Conservation (phyloP, 1,284 basidiomycete genomes). For the Fomitopsis betulina region DNA sequence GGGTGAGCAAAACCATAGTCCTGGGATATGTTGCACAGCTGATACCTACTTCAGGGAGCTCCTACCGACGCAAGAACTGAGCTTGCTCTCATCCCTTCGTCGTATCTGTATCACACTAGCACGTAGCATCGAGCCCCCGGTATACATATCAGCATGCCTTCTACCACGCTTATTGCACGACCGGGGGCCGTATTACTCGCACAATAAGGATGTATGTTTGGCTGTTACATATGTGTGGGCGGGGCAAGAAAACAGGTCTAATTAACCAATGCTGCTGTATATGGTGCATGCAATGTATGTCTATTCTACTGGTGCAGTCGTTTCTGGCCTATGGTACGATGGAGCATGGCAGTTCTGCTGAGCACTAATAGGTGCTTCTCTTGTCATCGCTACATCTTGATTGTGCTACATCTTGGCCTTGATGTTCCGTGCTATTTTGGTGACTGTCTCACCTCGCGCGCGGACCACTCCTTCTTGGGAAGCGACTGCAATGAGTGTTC, state of each 20-base stretch:
- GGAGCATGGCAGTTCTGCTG: no score
- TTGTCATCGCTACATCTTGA: not conserved
- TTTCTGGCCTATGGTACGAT: not conserved
- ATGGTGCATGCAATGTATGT: not conserved
- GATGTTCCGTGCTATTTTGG: conserved; percentile 4
- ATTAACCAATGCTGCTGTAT: not conserved
- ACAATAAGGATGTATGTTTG: conserved; percentile 13
- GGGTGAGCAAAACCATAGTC: conserved; percentile 56
- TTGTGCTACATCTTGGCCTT: not conserved
- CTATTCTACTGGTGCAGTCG: not conserved
- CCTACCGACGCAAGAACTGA: conserved; percentile 86
- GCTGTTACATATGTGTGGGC: not conserved
- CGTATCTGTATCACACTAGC: conserved; percentile 18
- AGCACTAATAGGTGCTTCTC: no score
- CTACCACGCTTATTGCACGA: conserved; percentile 17
- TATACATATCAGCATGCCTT: conserved; percentile 23
- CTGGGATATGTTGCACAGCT: no score
- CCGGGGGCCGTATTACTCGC: conserved; percentile 21
- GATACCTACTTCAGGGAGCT: conserved; percentile 54
- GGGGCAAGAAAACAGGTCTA: not conserved
- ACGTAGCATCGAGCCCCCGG: conserved; percentile 19
- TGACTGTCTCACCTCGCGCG: conserved; percentile 40
- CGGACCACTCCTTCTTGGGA: conserved; percentile 83
- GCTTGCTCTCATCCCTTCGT: conserved; percentile 22
- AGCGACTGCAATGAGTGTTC: conserved; percentile 72